Evolutionary conservation across 1,284 basidiomycete species (phyloP), one percentile per base, ranked within the genome.

Genomic region (Ceratobasidium sp.): DNA sequence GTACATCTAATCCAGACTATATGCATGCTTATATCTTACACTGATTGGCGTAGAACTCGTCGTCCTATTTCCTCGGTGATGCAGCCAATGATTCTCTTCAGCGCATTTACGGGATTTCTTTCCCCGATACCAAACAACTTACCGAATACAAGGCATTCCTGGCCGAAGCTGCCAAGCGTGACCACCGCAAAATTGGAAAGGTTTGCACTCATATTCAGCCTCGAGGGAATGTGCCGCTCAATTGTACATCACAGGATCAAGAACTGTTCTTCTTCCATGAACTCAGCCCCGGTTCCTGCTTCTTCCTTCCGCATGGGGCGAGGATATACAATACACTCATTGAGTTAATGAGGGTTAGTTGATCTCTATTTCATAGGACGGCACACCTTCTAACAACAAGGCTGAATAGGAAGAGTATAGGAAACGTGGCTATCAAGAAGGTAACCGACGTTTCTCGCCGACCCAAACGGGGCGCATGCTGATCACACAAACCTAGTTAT

Each of bases 241-340:
- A 21, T 5, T 50, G 32, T 60, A 55, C 55, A n/a, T n/a, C 39
- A 39, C 74, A 90, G 87, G 96, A 98, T 77, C 96, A 98, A 86
- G 97, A 99, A 78, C 84, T 99, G 23, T 99, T 96, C 87, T 96
- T 98, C 85, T 99, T 99, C 88, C 94, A 97, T 80, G 97, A 99
- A 75, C 83, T 96, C 46, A 94, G 92, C 76, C 97, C 97, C 1
- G 97, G 97, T 76, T 94, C 91, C 77, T 93, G 92, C 75, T 99
- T 99, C 88, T 98, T 95, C 89, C 86, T 99, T 71, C 97, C 97
- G 12, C 95, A 98, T 80, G 97, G 97, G 50, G 95, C 97, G 3
- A 87, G 97, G 74, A 96, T 99, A 82, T 98, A 99, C 84, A 99
- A 99, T 82, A 88, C 94, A 18, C 87, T 99, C 41, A 82, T 96